These are phyloP conservation scores for Talaromyces sp. DNA, from an alignment of 2,329 filamentous ascomycete species.

Conservation along the genomic window DNA sequence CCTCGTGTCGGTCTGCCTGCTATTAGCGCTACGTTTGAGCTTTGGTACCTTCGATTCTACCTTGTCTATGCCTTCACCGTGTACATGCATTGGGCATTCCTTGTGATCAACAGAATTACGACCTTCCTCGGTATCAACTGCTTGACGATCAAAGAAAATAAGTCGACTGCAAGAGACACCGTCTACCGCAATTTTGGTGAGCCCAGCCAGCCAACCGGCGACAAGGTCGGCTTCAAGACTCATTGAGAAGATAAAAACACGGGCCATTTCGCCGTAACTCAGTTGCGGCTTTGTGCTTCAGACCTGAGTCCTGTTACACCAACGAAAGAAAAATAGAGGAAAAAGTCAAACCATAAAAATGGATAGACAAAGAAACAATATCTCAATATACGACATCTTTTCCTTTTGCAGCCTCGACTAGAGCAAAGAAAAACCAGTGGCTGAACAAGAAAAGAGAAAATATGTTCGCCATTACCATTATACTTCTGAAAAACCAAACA, in stretches of 20 bases:
- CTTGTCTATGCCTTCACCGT: conserved; percentile 77
- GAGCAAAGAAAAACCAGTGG: neutral
- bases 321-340: neutral
- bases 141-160: conserved; percentile 65
- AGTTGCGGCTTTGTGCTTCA: neutral
- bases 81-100: conserved; percentile 88
- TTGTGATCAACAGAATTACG: conserved; percentile 90
- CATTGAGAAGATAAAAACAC: neutral
- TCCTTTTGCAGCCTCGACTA: neutral
- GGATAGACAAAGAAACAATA: neutral
- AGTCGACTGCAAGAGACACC: conserved; percentile 27
- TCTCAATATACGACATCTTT: neutral
- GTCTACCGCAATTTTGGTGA: conserved; percentile 34
- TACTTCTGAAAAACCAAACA: neutral
- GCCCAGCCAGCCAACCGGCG: conserved; percentile 8
- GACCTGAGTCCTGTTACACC: neutral
- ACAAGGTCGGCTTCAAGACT: conserved; percentile 3
- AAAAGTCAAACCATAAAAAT: neutral
- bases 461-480: neutral
- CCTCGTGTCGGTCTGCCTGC: conserved; percentile 68
- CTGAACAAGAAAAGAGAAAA: neutral
- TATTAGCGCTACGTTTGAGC: conserved; percentile 63
- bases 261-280: neutral
- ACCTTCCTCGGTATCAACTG: conserved; percentile 90
- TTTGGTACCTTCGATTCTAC: conserved; percentile 79